phyloP scores from a whole-genome alignment of 2,329 filamentous ascomycete genomes.

The Dryadomyces quercivorus region DNA sequence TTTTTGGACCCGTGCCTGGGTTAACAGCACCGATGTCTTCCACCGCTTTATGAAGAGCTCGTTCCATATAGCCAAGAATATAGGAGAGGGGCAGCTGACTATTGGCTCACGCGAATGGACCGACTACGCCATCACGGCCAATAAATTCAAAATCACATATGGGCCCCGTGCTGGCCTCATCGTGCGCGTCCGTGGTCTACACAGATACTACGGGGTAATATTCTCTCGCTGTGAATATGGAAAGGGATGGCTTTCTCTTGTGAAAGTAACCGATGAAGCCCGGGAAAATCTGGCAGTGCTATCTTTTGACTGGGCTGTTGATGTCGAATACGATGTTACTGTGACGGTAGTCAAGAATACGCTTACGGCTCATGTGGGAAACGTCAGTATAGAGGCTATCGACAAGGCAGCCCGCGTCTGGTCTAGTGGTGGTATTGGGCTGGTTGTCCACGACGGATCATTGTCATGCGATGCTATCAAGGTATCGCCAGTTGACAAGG shows the following conservation, averaged over 20 bases:
- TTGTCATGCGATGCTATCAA: neutral
- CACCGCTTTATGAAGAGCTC: constrained; percentile 9
- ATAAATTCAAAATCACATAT: constrained; percentile 15
- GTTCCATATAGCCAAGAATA: constrained; percentile 17
- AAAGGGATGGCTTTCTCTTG: neutral
- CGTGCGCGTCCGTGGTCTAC: constrained; percentile 17
- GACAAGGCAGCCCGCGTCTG: neutral
- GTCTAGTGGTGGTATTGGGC: neutral
- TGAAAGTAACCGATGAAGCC: neutral
- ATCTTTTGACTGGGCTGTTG: neutral
- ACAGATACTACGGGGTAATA: constrained; percentile 18
- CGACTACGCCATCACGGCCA: constrained; percentile 15
- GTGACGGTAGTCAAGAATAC: neutral
- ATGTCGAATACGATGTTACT: neutral
- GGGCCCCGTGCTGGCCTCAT: constrained; percentile 16
- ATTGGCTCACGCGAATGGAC: constrained; percentile 22
- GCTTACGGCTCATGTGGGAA: neutral
- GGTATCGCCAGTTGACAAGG: neutral
- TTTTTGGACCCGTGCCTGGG: constrained; percentile 19
- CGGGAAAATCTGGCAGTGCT: neutral
- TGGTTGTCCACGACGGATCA: neutral
- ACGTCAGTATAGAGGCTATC: neutral
- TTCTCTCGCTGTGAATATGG: constrained; percentile 7
- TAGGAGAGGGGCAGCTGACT: constrained; percentile 18
- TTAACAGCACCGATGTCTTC: constrained; percentile 15